phyloP scores from a whole-genome alignment of 768 basidiomycete genomes.

The Mycena capillaripes region DNA sequence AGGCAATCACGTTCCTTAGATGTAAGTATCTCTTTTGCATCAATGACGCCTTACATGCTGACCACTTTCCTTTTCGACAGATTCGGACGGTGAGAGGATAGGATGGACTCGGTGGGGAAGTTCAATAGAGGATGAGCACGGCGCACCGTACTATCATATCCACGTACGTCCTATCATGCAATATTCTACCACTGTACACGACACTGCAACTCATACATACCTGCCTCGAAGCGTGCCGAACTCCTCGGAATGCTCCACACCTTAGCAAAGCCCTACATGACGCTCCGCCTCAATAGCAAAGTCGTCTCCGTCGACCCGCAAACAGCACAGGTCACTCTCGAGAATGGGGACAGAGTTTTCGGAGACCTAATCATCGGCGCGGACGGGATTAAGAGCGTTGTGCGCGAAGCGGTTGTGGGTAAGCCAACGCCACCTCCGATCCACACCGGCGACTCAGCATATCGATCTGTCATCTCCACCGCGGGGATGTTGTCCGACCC shows the following conservation, averaged over 20 bases:
- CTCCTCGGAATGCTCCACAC: conserved; percentile 56
- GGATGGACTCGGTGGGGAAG: conserved; percentile 47
- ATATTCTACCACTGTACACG: too few relatives aligned
- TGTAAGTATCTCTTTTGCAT: conserved; percentile 46
- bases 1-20: conserved; percentile 55
- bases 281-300: conserved; percentile 51
- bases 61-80: too few relatives aligned
- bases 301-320: conserved; percentile 47
- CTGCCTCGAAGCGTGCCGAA: conserved; percentile 61
- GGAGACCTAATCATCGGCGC: conserved; percentile 64
- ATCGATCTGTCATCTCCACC: conserved; percentile 67
- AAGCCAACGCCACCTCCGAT: conserved; percentile 56
- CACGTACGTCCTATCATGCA: conserved; percentile 48
- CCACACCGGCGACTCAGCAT: conserved; percentile 75
- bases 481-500: conserved; percentile 62
- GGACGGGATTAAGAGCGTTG: conserved; percentile 64
- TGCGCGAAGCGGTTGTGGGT: conserved; percentile 65
- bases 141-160: conserved; percentile 51
- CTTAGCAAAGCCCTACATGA: conserved; percentile 52
- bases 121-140: conserved; percentile 44
- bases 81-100: conserved; percentile 46
- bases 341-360: conserved; percentile 56
- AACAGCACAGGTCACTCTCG: conserved; percentile 52
- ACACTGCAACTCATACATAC: not conserved
- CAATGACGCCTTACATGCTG: too few relatives aligned